Conservation (phyloP, 345 rosid species). For the Hibiscus mutabilis region DNA sequence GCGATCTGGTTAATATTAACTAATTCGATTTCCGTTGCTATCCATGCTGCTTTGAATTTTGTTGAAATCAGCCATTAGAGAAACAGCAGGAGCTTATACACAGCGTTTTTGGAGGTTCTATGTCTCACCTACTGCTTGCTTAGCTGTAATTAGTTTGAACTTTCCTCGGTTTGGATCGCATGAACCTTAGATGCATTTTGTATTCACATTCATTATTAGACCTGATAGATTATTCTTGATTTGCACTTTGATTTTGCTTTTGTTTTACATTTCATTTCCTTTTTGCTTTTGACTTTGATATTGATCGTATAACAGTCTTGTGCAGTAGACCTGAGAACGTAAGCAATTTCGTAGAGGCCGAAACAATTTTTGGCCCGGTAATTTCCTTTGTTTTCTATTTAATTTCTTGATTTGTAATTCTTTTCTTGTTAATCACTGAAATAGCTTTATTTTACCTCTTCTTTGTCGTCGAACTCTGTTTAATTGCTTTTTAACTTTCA, state of each 20-base stretch:
- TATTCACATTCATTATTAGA: neutral
- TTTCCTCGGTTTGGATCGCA: neutral
- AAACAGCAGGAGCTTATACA: conserved; percentile 87
- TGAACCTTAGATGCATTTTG: neutral
- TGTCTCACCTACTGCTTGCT: neutral
- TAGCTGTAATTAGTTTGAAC: neutral
- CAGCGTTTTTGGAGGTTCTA: conserved; percentile 66
- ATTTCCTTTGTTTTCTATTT: neutral
- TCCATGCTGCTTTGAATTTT: conserved; percentile 8
- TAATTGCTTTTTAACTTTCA: neutral
- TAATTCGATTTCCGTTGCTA: neutral
- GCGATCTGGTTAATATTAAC: neutral
- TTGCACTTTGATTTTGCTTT: neutral
- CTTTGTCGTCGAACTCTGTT: neutral
- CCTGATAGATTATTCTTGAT: neutral
- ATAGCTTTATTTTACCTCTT: neutral
- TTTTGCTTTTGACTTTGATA: conserved; percentile 6
- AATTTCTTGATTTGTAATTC: neutral
- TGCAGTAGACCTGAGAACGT: conserved; percentile 82
- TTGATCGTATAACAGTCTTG: conserved; percentile 39
- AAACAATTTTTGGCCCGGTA: conserved; percentile 86
- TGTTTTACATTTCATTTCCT: neutral
- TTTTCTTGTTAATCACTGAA: neutral
- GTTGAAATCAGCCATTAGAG: conserved; percentile 51
- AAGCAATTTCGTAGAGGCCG: conserved; percentile 79